phyloP scores from a whole-genome alignment of 2,329 filamentous ascomycete species.

The Scopulariopsis brevicaulis region DNA sequence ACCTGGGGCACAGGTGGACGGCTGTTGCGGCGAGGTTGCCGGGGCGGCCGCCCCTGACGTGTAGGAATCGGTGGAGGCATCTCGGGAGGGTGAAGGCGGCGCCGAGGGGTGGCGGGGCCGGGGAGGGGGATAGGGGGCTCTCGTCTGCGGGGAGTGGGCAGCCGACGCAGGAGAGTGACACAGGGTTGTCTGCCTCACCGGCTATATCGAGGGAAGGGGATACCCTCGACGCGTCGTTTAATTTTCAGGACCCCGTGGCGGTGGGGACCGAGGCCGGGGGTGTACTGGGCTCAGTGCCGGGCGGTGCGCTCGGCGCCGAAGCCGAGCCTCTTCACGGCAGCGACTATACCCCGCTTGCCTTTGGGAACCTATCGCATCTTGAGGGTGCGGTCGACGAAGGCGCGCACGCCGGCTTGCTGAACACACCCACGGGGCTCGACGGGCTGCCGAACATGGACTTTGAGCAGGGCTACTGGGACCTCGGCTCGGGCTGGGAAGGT shows the following conservation, averaged over 20 bases:
- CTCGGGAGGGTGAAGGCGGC: slow-evolving; percentile 8
- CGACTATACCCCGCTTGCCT: not conserved
- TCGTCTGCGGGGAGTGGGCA: not conserved
- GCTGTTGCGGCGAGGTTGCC: slow-evolving; percentile 14
- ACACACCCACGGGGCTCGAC: not conserved
- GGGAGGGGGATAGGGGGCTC: not conserved
- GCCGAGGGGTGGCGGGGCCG: not conserved
- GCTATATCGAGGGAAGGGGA: not conserved
- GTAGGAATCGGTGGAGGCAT: slow-evolving; percentile 16
- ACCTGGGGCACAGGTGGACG: slow-evolving; percentile 15
- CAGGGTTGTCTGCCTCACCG: not conserved
- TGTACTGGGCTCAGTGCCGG: not conserved
- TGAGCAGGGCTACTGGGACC: not conserved
- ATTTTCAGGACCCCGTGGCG: not conserved
- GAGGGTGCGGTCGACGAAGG: not conserved
- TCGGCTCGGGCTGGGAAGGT: not conserved
- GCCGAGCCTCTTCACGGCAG: not conserved
- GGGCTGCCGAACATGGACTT: not conserved
- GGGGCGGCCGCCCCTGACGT: slow-evolving; percentile 15
- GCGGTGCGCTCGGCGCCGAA: not conserved
- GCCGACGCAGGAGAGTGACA: not conserved
- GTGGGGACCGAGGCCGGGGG: not conserved
- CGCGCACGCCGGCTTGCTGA: not conserved
- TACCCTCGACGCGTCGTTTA: not conserved
- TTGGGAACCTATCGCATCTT: not conserved